phyloP scores from a whole-genome alignment of 139 green algal species.

The Spirogloea muscicola region DNA sequence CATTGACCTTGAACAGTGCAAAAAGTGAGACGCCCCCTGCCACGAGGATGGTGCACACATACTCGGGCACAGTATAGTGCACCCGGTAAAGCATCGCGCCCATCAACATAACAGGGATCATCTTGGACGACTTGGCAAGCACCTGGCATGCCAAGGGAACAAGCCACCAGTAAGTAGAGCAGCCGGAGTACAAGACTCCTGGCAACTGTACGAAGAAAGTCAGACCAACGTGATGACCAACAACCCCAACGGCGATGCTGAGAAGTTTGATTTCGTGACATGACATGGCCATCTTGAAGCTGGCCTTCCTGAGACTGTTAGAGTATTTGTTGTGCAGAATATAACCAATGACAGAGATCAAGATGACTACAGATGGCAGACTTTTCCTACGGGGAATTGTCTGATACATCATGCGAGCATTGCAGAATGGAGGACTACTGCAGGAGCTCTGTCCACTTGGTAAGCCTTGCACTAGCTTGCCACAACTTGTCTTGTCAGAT shows the following conservation, averaged over 20 bases:
- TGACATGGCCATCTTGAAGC: too few species aligned
- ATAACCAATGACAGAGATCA: too few species aligned
- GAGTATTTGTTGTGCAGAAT: too few species aligned
- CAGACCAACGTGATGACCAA: not conserved
- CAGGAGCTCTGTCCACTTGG: too few species aligned
- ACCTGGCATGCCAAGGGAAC: conserved; percentile 60
- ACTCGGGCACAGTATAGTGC: conserved; percentile 79
- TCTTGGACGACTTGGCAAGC: conserved; percentile 95
- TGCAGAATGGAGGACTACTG: too few species aligned
- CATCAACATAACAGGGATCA: conserved; percentile 94
- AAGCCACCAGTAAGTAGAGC: not conserved
- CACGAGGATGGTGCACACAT: conserved; percentile 79
- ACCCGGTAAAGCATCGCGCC: conserved; percentile 79
- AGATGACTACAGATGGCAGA: too few species aligned
- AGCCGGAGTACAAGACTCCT: not conserved
- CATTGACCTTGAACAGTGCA: conserved; percentile 58
- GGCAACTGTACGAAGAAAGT: not conserved
- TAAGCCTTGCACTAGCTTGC: too few species aligned
- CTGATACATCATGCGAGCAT: too few species aligned
- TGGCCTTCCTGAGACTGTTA: too few species aligned
- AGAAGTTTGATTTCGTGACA: not conserved
- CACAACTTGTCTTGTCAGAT: too few species aligned
- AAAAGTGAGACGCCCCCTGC: conserved; percentile 76
- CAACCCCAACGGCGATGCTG: not conserved
- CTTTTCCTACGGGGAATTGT: too few species aligned